A percentile compares a stretch with the other conserved stretches of the same genome.
Evolutionary conservation across 2,329 filamentous ascomycete genomes (phyloP).

Genomic region (Cladosporium sp.): DNA sequence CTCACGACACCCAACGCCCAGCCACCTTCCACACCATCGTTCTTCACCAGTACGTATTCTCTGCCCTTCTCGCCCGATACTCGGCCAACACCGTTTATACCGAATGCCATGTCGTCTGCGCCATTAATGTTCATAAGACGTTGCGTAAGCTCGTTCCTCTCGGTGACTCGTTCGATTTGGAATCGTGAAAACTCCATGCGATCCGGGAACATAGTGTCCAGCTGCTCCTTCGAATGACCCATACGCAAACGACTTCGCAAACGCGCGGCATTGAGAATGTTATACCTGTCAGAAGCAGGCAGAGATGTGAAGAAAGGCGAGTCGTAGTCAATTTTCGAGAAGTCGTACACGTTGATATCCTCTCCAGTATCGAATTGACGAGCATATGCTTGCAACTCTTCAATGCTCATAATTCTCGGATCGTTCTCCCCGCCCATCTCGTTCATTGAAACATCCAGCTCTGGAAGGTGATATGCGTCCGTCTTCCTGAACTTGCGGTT

Average conservation of each 20-base stretch:
- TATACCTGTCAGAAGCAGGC: conserved; percentile 87
- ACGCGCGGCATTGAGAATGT: conserved; percentile 91
- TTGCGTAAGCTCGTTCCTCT: conserved; percentile 92
- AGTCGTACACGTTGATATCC: conserved; percentile 83
- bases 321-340: conserved; percentile 97
- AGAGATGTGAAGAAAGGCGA: conserved; percentile 91
- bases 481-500: conserved; percentile 81
- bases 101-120: conserved; percentile 65
- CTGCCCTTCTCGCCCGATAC: conserved; percentile 81
- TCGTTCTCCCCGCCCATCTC: conserved; percentile 89
- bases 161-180: conserved; percentile 88
- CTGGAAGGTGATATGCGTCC: conserved; percentile 92
- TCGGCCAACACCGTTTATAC: conserved; percentile 53
- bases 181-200: conserved; percentile 96
- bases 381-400: conserved; percentile 91
- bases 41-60: conserved; percentile 95
- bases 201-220: conserved; percentile 95
- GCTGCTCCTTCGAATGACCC: conserved; percentile 93
- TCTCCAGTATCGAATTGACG: conserved; percentile 87
- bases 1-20: conserved; percentile 95
- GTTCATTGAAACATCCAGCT: conserved; percentile 71
- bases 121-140: conserved; percentile 90
- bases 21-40: conserved; percentile 88
- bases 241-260: conserved; percentile 84
- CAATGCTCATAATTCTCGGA: conserved; percentile 91